Evolutionary conservation across 2,329 filamentous ascomycete species (phyloP).

Genomic region (Xylariaceae sp.): DNA sequence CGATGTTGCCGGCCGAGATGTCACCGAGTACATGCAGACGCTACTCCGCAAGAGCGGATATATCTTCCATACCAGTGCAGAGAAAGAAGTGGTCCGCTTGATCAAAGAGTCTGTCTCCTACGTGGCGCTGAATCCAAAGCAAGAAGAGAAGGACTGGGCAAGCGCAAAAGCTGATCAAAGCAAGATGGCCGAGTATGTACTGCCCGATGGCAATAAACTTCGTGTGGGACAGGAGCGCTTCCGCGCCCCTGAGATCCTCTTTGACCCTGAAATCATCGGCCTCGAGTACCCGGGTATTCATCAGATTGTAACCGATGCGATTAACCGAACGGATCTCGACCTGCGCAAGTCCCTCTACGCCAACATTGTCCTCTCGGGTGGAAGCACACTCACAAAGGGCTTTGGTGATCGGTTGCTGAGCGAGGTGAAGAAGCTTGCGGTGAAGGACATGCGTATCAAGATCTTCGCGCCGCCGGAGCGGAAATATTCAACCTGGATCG

Average conservation of each 20-base stretch:
- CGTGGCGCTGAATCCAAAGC: conserved; percentile 82
- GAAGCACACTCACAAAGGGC: conserved; percentile 92
- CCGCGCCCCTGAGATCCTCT: conserved; percentile 92
- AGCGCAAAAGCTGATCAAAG: conserved; percentile 71
- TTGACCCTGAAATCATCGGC: conserved; percentile 94
- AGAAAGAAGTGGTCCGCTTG: conserved; percentile 96
- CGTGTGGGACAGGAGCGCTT: conserved; percentile 91
- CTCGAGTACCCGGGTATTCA: conserved; percentile 96
- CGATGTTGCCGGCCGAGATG: conserved; percentile 91
- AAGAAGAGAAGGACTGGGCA: conserved; percentile 95
- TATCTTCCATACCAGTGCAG: conserved; percentile 94
- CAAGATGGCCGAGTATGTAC: conserved; percentile 79
- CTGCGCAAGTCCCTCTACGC: conserved; percentile 89
- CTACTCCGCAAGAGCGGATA: conserved; percentile 88
- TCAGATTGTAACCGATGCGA: conserved; percentile 95
- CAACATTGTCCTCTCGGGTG: conserved; percentile 95
- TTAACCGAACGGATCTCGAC: conserved; percentile 92
- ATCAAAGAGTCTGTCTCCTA: conserved; percentile 97
- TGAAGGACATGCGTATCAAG: conserved; percentile 99
- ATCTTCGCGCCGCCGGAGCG: conserved; percentile 97
- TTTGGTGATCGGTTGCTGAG: conserved; percentile 90
- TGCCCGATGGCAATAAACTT: conserved; percentile 91
- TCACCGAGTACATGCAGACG: conserved; percentile 91
- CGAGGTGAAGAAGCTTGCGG: conserved; percentile 87
- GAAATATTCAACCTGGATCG: conserved; percentile 99